These are phyloP conservation scores for Rhizophora apiculata DNA, from an alignment of 345 rosid species.

Conservation along the genomic window DNA sequence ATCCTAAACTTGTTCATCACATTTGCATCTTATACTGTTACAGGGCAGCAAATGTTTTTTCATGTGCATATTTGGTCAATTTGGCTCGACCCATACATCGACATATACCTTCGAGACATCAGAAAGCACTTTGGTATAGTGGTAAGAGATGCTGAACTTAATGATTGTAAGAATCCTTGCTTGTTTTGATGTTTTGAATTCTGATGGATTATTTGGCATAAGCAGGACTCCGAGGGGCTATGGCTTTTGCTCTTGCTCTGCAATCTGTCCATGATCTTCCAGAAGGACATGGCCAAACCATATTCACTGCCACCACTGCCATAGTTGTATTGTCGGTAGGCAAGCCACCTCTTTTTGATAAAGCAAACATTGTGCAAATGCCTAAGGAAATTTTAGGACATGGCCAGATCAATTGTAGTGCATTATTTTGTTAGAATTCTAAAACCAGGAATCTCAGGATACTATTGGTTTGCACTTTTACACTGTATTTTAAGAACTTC, in stretches of 20 bases:
- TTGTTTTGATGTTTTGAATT: neutral
- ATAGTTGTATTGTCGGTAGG: constrained; percentile 93
- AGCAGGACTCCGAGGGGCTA: constrained; percentile 57
- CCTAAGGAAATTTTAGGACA: constrained; percentile 1
- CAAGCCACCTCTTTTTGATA: constrained; percentile 8
- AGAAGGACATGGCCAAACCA: constrained; percentile 97
- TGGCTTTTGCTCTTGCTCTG: constrained; percentile 99
- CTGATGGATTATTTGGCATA: neutral
- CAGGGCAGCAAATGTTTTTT: constrained; percentile 92
- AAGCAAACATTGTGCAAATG: neutral
- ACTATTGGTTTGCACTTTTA: too few species aligned
- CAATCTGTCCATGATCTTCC: constrained; percentile 97
- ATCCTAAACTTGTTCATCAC: constrained; percentile 28
- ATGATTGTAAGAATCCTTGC: neutral
- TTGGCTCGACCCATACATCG: constrained; percentile 74
- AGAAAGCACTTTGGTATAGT: constrained; percentile 98
- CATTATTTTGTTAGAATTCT: too few species aligned
- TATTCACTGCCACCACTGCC: constrained; percentile 95
- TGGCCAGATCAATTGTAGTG: too few species aligned
- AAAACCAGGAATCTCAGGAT: too few species aligned
- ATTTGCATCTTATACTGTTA: constrained; percentile 25
- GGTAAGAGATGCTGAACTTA: constrained; percentile 50
- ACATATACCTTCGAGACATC: constrained; percentile 81
- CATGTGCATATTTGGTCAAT: constrained; percentile 91
- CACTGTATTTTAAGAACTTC: too few species aligned